phyloP scores from a whole-genome alignment of 1,284 basidiomycete species.

The Moesziomyces globuligerus region DNA sequence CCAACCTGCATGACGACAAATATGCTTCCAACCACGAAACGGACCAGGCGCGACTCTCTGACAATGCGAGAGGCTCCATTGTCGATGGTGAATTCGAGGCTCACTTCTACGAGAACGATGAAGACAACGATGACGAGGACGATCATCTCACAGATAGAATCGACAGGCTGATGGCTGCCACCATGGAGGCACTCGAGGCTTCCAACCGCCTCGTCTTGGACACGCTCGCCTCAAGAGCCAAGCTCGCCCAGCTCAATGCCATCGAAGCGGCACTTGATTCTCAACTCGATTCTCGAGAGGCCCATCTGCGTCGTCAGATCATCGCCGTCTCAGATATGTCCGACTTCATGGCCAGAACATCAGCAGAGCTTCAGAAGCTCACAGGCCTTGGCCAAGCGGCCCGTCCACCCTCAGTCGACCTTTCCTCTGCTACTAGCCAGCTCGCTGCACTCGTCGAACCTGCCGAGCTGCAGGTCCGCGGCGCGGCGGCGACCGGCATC shows the following conservation, averaged over 20 bases:
- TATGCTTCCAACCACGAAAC: not conserved
- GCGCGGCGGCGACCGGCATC: constrained; percentile 27
- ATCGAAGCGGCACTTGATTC: constrained; percentile 40
- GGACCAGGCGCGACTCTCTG: not conserved
- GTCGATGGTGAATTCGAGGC: no score
- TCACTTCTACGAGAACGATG: constrained; percentile 1
- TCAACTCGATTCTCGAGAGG: constrained; percentile 33
- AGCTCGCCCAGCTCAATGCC: constrained; percentile 40
- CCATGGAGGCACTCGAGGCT: constrained; percentile 43
- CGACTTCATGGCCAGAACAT: constrained; percentile 33
- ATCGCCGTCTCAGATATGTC: constrained; percentile 40
- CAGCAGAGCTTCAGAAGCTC: constrained; percentile 26
- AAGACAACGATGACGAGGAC: constrained; percentile 4
- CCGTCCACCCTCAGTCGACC: constrained; percentile 3
- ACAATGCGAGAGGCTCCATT: not conserved
- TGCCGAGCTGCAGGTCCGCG: constrained; percentile 25
- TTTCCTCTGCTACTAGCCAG: constrained; percentile 13
- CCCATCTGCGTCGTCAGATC: constrained; percentile 33
- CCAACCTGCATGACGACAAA: constrained; percentile 1
- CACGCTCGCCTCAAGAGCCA: constrained; percentile 36
- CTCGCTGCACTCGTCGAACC: constrained; percentile 16
- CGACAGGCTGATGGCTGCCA: constrained; percentile 37
- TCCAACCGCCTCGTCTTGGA: constrained; percentile 39
- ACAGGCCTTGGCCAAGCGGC: constrained; percentile 2
- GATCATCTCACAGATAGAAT: constrained; percentile 25